Conservation (phyloP, 495 filamentous ascomycete species). For the Amniculicola lignicola region DNA sequence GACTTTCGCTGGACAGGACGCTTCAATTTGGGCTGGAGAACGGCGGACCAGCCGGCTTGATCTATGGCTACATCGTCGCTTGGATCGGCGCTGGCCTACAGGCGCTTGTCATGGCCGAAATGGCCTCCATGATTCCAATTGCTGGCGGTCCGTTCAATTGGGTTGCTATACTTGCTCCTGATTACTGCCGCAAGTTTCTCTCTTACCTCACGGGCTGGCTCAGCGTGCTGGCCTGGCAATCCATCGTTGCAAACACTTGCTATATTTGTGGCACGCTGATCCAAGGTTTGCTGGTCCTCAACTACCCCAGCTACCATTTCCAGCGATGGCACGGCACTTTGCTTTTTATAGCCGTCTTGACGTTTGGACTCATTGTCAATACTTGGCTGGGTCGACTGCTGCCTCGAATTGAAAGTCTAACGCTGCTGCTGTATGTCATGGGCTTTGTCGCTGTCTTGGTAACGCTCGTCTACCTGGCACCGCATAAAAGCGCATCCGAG, state of each 20-base stretch:
- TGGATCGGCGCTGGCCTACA: constrained; percentile 40
- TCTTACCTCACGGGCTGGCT: constrained; percentile 51
- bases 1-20: too few species aligned
- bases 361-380: constrained; percentile 28
- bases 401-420: not conserved
- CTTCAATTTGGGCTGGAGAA: constrained; percentile 10
- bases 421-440: not conserved
- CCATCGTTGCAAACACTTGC: constrained; percentile 48
- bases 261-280: constrained; percentile 31
- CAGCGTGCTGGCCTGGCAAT: constrained; percentile 33
- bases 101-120: constrained; percentile 38
- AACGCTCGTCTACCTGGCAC: not conserved
- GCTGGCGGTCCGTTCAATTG: constrained; percentile 25
- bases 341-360: constrained; percentile 24
- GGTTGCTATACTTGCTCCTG: constrained; percentile 48
- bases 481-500: not conserved
- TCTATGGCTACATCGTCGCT: constrained; percentile 39
- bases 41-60: constrained; percentile 41
- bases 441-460: not conserved
- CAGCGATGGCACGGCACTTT: constrained; percentile 35
- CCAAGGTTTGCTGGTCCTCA: constrained; percentile 33
- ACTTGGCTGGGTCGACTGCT: constrained; percentile 24
- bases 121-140: constrained; percentile 42
- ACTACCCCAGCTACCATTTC: constrained; percentile 32
- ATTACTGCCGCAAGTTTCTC: constrained; percentile 44